Conservation (phyloP, 2,329 filamentous ascomycete genomes). For the Monilinia vaccinii-corymbosi region DNA sequence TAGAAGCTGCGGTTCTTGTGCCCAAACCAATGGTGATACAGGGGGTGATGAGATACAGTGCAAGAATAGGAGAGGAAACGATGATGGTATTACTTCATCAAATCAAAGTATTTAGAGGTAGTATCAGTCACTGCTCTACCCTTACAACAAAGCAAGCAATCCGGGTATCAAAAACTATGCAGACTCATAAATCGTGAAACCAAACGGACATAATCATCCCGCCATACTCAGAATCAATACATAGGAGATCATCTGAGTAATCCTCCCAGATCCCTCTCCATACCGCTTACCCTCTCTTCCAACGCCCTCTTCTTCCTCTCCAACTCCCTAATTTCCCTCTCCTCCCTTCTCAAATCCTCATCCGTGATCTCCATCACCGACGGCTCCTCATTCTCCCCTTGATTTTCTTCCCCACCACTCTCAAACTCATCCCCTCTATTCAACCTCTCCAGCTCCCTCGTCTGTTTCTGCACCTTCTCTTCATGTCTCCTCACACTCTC, state of each 20-base stretch:
- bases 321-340: constrained; percentile 55
- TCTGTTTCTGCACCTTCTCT: constrained; percentile 66
- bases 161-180: constrained; percentile 6
- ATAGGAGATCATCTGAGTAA: constrained; percentile 30
- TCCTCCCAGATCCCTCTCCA: constrained; percentile 60
- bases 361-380: constrained; percentile 47
- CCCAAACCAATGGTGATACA: too few species aligned
- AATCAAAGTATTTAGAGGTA: too few species aligned
- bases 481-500: constrained; percentile 77
- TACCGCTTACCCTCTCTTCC: constrained; percentile 55
- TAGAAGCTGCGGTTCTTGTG: too few species aligned
- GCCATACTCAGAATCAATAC: background rate
- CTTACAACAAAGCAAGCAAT: too few species aligned
- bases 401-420: constrained; percentile 44
- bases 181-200: background rate
- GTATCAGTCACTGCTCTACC: too few species aligned
- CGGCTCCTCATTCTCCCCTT: constrained; percentile 34
- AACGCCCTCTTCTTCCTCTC: constrained; percentile 53
- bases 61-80: too few species aligned
- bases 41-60: too few species aligned
- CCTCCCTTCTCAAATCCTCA: constrained; percentile 59
- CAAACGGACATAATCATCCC: background rate
- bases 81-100: too few species aligned
- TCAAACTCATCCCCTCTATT: constrained; percentile 53
- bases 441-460: constrained; percentile 62